A percentile compares a stretch with the other conserved stretches of the same genome.
Evolutionary conservation across 2,329 filamentous ascomycete genomes (phyloP).

Genomic region (Sarocladium strictum): DNA sequence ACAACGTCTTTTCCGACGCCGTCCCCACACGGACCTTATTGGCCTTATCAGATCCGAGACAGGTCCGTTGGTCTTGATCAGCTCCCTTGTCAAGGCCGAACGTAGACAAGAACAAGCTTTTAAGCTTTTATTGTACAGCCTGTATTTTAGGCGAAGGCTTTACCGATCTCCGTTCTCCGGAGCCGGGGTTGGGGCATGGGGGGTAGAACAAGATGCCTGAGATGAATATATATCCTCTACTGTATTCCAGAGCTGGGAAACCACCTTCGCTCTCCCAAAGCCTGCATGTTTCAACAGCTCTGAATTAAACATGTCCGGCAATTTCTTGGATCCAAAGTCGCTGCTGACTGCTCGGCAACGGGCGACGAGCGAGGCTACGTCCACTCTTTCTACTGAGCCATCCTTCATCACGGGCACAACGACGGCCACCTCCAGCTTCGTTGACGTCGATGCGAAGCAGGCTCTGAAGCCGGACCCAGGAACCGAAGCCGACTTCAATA

Average conservation of each 20-base stretch:
- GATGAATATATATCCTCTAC: neutral
- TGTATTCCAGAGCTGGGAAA: too few species aligned
- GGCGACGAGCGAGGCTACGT: neutral
- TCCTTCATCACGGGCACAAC: slow-evolving; percentile 5
- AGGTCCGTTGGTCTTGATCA: neutral
- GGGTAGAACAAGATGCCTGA: neutral
- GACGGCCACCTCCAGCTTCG: neutral
- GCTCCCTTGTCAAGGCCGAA: neutral
- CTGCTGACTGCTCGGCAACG: neutral
- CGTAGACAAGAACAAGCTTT: neutral
- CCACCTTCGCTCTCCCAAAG: neutral
- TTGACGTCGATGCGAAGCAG: neutral
- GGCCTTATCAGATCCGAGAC: slow-evolving; percentile 4
- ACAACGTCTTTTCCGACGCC: neutral
- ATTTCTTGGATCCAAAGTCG: slow-evolving; percentile 1
- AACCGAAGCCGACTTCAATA: slow-evolving; percentile 64
- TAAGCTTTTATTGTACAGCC: too few species aligned
- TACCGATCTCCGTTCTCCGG: neutral
- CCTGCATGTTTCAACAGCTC: neutral
- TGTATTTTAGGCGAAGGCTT: too few species aligned
- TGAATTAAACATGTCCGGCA: neutral
- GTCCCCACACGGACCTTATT: neutral
- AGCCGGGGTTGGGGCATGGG: neutral
- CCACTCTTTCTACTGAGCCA: neutral
- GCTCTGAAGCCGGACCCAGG: slow-evolving; percentile 68